Percentiles rank a stretch among this genome's conserved stretches.
phyloP scores from a whole-genome alignment of 2,329 filamentous ascomycete genomes.

The Cercospora sp. region DNA sequence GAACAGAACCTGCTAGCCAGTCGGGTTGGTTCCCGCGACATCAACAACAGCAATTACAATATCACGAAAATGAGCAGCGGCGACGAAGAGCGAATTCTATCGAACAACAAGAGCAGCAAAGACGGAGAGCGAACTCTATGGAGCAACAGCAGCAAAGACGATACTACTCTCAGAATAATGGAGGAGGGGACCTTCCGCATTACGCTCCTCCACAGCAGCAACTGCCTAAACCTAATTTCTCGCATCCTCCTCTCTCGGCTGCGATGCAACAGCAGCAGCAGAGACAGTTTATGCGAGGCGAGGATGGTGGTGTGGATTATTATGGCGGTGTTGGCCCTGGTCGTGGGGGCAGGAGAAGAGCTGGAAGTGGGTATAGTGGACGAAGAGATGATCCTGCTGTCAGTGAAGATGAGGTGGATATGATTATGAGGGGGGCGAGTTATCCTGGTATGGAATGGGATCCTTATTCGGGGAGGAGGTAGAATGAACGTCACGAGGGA shows the following conservation, averaged over 20 bases:
- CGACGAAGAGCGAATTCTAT: not conserved
- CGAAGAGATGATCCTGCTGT: conserved; percentile 34
- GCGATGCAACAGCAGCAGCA: conserved; percentile 13
- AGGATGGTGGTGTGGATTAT: conserved; percentile 11
- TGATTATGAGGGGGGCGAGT: conserved; percentile 63
- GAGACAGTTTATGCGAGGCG: conserved; percentile 8
- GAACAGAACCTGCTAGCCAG: conserved; percentile 4
- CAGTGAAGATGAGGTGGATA: conserved; percentile 29
- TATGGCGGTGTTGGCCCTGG: not conserved
- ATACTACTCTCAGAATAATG: not conserved
- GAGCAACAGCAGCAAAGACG: not conserved
- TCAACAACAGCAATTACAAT: conserved; percentile 1
- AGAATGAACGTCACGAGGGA: not conserved
- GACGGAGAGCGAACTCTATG: not conserved
- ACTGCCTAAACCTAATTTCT: conserved; percentile 2
- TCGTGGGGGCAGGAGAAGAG: conserved; percentile 13
- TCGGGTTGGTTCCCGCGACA: conserved; percentile 3
- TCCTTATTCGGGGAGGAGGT: conserved; percentile 13
- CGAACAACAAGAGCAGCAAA: not conserved
- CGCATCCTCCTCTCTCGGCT: conserved; percentile 5
- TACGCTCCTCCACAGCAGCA: conserved; percentile 5
- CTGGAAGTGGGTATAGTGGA: conserved; percentile 30
- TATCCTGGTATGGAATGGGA: conserved; percentile 71
- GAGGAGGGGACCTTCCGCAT: not conserved
- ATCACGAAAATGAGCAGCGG: not conserved